These are phyloP conservation scores for Aspergillus fumigatiaffinis DNA, from an alignment of 2,329 filamentous ascomycete genomes.

Conservation along the genomic window DNA sequence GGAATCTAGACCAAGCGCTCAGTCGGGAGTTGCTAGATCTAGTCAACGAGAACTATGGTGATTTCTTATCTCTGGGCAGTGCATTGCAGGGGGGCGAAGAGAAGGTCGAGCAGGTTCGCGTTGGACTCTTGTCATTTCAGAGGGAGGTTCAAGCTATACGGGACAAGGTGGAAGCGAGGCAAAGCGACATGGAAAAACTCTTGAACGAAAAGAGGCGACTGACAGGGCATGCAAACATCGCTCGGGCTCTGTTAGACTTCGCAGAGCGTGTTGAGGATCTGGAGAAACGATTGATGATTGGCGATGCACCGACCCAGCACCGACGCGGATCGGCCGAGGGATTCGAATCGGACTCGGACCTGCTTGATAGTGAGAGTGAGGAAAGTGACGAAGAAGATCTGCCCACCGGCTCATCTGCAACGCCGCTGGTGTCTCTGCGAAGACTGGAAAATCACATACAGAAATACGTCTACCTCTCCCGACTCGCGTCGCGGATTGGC, in stretches of 20 bases:
- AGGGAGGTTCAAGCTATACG: conserved; percentile 75
- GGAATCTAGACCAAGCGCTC: conserved; percentile 73
- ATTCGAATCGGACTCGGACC: conserved; percentile 32
- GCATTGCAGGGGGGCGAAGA: conserved; percentile 86
- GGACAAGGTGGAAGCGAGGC: conserved; percentile 59
- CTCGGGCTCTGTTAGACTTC: conserved; percentile 47
- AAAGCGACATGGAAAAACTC: conserved; percentile 58
- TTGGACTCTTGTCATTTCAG: conserved; percentile 80
- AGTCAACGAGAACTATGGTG: conserved; percentile 91
- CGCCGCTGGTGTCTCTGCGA: conserved; percentile 33
- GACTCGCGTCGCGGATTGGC: conserved; percentile 50
- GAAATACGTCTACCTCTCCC: conserved; percentile 55
- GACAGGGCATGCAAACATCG: conserved; percentile 59
- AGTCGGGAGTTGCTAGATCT: conserved; percentile 86
- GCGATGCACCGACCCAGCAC: conserved; percentile 27
- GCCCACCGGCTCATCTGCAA: conserved; percentile 33
- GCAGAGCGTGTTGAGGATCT: conserved; percentile 54
- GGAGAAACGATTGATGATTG: conserved; percentile 67
- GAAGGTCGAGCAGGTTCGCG: conserved; percentile 81
- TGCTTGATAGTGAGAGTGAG: conserved; percentile 32
- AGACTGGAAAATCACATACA: conserved; percentile 54
- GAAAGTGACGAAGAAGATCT: conserved; percentile 39
- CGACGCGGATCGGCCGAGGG: conserved; percentile 15
- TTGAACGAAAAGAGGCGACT: conserved; percentile 66
- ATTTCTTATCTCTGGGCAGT: conserved; percentile 78